Conservation (phyloP, 202 grass and related monocot genomes). For the Setaria viridis region DNA sequence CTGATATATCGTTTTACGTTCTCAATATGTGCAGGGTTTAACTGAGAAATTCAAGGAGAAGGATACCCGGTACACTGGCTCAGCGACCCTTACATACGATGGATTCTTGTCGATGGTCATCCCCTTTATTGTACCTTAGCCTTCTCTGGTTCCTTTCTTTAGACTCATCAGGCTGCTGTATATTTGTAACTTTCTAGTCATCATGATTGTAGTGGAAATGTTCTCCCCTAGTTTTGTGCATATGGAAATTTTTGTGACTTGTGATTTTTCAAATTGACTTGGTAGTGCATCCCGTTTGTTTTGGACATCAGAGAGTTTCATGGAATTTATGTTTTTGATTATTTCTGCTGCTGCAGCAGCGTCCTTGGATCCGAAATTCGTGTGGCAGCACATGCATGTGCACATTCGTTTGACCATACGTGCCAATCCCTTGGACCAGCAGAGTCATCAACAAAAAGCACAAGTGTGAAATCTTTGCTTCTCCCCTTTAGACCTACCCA, state of each 20-base stretch:
- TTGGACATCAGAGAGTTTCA: background rate
- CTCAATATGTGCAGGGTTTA: slow-evolving; percentile 56
- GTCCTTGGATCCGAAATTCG: no score
- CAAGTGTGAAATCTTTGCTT: background rate
- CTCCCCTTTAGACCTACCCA: background rate
- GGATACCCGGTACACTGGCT: slow-evolving; percentile 71
- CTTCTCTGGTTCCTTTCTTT: background rate
- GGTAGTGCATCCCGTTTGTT: background rate
- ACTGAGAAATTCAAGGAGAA: slow-evolving; percentile 97
- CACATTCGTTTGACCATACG: no score
- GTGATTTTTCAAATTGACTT: background rate
- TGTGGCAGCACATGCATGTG: no score
- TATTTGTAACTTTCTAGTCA: slow-evolving; percentile 30
- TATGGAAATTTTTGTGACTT: background rate
- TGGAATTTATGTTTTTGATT: background rate
- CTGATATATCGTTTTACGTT: background rate
- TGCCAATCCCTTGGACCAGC: no score
- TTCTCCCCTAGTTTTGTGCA: slow-evolving; percentile 7
- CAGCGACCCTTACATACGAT: slow-evolving; percentile 74
- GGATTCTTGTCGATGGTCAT: slow-evolving; percentile 74
- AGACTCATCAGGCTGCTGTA: background rate
- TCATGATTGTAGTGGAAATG: slow-evolving; percentile 10
- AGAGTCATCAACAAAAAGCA: no score
- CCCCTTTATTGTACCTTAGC: slow-evolving; percentile 82
- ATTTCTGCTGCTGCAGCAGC: background rate